Evolutionary conservation across 2,329 filamentous ascomycete species (phyloP).

Genomic region (Fusarium graminum): DNA sequence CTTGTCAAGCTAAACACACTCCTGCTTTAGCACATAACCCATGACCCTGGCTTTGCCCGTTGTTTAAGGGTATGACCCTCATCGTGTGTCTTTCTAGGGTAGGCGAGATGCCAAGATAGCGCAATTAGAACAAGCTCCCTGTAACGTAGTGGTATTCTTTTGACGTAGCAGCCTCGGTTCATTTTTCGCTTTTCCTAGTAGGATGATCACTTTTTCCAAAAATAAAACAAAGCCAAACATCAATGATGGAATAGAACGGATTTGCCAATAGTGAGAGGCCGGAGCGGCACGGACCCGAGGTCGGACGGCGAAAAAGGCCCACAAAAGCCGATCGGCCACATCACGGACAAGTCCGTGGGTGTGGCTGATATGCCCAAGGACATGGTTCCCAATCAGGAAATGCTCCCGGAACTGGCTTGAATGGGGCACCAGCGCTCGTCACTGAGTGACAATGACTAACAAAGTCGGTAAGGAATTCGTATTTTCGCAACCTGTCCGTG

Average conservation of each 20-base stretch:
- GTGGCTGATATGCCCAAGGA: slow-evolving; percentile 30
- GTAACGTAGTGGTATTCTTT: slow-evolving; percentile 4
- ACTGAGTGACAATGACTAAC: slow-evolving; percentile 15
- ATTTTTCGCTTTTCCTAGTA: neutral
- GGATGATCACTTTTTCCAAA: slow-evolving; percentile 25
- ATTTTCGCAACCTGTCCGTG: slow-evolving; percentile 19
- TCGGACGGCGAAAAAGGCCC: slow-evolving; percentile 22
- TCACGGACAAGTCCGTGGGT: slow-evolving; percentile 28
- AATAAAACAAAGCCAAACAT: slow-evolving; percentile 27
- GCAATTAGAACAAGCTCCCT: neutral
- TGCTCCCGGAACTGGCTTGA: slow-evolving; percentile 17
- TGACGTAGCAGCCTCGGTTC: neutral
- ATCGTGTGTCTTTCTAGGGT: slow-evolving; percentile 19
- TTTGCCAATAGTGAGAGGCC: slow-evolving; percentile 19
- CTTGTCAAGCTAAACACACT: neutral
- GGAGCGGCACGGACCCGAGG: slow-evolving; percentile 41
- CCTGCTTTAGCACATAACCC: slow-evolving; percentile 2
- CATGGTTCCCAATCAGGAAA: slow-evolving; percentile 24
- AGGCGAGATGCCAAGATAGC: slow-evolving; percentile 4
- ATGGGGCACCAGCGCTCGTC: slow-evolving; percentile 9
- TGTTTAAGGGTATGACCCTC: slow-evolving; percentile 1
- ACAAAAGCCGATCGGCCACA: slow-evolving; percentile 30
- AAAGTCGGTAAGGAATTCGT: slow-evolving; percentile 23
- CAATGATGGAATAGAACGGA: slow-evolving; percentile 11
- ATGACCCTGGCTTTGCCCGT: slow-evolving; percentile 9